Conservation (phyloP, 148 eudicot species). For the Rhododendron ferrugineum region DNA sequence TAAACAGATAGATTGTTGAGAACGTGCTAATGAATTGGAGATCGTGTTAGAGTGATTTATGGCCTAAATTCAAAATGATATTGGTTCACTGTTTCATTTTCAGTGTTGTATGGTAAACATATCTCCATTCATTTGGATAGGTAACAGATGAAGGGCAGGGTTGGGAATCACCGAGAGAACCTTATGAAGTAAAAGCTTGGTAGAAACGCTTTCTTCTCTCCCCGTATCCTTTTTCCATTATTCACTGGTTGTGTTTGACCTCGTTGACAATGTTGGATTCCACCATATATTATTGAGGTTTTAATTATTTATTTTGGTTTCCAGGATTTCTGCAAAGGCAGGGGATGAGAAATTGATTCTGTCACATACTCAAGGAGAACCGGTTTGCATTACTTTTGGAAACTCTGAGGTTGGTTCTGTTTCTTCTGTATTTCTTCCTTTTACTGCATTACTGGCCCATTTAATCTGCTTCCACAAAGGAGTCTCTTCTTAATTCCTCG, state of each 20-base stretch:
- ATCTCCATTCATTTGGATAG: slow-evolving; percentile 32
- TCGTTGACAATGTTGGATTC: not conserved
- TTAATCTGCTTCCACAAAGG: not conserved
- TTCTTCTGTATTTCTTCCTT: not conserved
- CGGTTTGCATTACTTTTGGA: slow-evolving; percentile 76
- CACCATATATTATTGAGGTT: not conserved
- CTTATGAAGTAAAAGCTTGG: slow-evolving; percentile 95
- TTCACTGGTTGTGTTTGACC: not conserved
- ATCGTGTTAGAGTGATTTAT: not conserved
- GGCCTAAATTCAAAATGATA: not conserved
- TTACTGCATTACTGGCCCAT: not conserved
- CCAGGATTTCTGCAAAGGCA: slow-evolving; percentile 75
- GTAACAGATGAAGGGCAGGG: slow-evolving; percentile 78
- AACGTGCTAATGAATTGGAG: not conserved
- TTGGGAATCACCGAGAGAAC: slow-evolving; percentile 99
- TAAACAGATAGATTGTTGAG: not conserved
- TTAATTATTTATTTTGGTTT: slow-evolving; percentile 12
- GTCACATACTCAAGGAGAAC: slow-evolving; percentile 66
- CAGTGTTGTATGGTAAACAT: not conserved
- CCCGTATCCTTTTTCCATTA: not conserved
- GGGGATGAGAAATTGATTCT: slow-evolving; percentile 65
- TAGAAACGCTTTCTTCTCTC: slow-evolving; percentile 21
- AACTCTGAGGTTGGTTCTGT: slow-evolving; percentile 63
- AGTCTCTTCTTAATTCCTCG: not conserved
- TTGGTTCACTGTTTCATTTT: not conserved